Base-by-base conservation (phyloP, 805 yeast species). In the Starmerella lactis-condensi region DNA sequence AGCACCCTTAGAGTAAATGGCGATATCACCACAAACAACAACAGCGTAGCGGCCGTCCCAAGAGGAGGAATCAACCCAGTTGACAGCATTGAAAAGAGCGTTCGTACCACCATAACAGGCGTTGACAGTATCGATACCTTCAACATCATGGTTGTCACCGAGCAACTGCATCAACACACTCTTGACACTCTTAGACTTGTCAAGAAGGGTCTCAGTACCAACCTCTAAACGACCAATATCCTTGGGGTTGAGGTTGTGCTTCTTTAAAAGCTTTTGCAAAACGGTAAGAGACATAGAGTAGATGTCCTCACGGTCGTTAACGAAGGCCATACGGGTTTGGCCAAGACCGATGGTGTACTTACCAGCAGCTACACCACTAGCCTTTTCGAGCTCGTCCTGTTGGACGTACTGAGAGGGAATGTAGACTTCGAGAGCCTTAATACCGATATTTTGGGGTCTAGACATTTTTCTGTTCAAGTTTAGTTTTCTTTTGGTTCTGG, bases 41-140 rank as follows among this genome's bases (percentile, higher is more conserved):
- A 89, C 69, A 34, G 96, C 96, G 51, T 85, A 82, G 57, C 96
- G 72, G 41, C 98, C 98, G 52, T 89, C 98, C 98, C 98, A 89
- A 26, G 85, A 66, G 18, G 79, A 70, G 20, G 94, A 79, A 61
- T 89, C 95, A 43, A 89, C 58, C 96, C 98, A 89, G 68, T 82
- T 82, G 48, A 89, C 56, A 10, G 94, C 70, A 62, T 85, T 89
- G 64, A 89, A 73, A 19, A 89, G 68, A 8, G 98, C 96, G 48
- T 73, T 72, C 41, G 96, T 85, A 57, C 96, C 98, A 57, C 98
- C 98, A 58, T 89, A 89, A 63, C 98, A 89, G 20, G 98, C 98
- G 57, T 89, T 89, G 48, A 82, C 56, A 43, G 93, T 82, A 59
- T 89, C 98, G 40, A 89, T 64, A 58, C 98, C 98, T 61, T 89